These are phyloP conservation scores for Mycosphaerella sp. DNA, from an alignment of 2,329 filamentous ascomycete species.

Conservation along the genomic window DNA sequence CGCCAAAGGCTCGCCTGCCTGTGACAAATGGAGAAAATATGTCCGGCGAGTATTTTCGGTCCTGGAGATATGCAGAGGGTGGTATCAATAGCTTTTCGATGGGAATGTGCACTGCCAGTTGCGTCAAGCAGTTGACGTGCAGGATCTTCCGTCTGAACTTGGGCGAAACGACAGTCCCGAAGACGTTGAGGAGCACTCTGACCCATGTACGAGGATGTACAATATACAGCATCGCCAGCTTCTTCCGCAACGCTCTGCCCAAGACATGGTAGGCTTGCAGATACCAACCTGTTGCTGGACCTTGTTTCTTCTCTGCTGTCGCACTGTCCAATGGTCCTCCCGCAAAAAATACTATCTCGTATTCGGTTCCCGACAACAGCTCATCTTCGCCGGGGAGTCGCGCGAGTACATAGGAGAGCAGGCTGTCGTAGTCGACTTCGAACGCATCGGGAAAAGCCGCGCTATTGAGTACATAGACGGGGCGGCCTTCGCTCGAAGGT, in stretches of 20 bases:
- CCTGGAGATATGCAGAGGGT: constrained; percentile 49
- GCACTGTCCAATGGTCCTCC: constrained; percentile 45
- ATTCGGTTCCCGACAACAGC: constrained; percentile 47
- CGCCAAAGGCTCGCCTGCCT: constrained; percentile 43
- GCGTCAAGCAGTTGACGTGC: constrained; percentile 47
- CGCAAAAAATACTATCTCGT: constrained; percentile 53
- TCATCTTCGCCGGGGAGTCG: constrained; percentile 51
- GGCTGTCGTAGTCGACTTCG: constrained; percentile 49
- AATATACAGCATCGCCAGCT: constrained; percentile 51
- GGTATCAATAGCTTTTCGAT: constrained; percentile 50
- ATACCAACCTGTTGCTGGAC: constrained; percentile 51
- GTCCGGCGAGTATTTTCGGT: constrained; percentile 44
- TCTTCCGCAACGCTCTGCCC: constrained; percentile 49
- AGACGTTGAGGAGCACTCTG: constrained; percentile 49
- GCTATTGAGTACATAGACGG: constrained; percentile 50
- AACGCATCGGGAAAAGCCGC: constrained; percentile 51
- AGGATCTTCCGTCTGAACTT: constrained; percentile 53
- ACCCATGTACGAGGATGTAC: constrained; percentile 54
- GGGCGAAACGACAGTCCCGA: constrained; percentile 51
- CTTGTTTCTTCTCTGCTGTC: constrained; percentile 41
- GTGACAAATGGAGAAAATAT: constrained; percentile 44
- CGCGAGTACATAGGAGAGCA: constrained; percentile 51
- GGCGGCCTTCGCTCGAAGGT: constrained; percentile 44
- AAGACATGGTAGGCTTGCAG: constrained; percentile 53
- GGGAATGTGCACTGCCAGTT: constrained; percentile 45